Base-by-base conservation (phyloP, 2,329 filamentous ascomycete genomes). In the Talaromyces sp. region DNA sequence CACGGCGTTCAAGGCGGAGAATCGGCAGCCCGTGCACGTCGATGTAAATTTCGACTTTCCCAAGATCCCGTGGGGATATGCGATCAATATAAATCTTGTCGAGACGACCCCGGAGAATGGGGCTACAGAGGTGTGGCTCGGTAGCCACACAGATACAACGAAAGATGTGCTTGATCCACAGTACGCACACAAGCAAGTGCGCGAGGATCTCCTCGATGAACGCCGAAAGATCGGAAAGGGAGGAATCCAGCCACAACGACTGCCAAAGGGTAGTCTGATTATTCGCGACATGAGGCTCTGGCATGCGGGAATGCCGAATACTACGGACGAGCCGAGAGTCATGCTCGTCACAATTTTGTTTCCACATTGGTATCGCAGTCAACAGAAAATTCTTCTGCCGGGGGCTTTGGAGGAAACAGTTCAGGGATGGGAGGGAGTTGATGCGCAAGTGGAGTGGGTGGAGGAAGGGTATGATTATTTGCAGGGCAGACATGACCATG, bases 101-200 rank as follows among this genome's bases (percentile, higher is more conserved):
- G 78, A 80, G 24, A 79, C 79, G 57, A 74, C 75, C 1, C 73
- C 78, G 0, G 71, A 78, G 19, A 83, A 83, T 60, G 82, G 82
- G n/a, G 75, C 77, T 1, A 85, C 82, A 0, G 82, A 84, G 69
- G 70, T 84, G 14, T 84, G 82, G 82, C 75, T 80, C 0, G 82
- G 82, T 1, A 81, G 77, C 0, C 82, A 84, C 66, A 66, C 70
- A 16, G 78, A 78, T 31, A 78, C 76, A 16, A 56, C 61, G 68
- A 74, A 64, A 74, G 75, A 62, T 66, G 59, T 60, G 41, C 60
- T 66, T 45, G 61, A 63, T 22, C 65, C 70, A 50, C 45, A 64
- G 60, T 61, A 70, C 52, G 69, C 41, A 43, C 41, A 43, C 41
- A 43, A 43, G 41, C 41, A 61, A 62, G 76, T 81, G 64, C 73